These are phyloP conservation scores for Kodamaea neixiangensis DNA, from an alignment of 805 yeast genomes.

Conservation along the genomic window DNA sequence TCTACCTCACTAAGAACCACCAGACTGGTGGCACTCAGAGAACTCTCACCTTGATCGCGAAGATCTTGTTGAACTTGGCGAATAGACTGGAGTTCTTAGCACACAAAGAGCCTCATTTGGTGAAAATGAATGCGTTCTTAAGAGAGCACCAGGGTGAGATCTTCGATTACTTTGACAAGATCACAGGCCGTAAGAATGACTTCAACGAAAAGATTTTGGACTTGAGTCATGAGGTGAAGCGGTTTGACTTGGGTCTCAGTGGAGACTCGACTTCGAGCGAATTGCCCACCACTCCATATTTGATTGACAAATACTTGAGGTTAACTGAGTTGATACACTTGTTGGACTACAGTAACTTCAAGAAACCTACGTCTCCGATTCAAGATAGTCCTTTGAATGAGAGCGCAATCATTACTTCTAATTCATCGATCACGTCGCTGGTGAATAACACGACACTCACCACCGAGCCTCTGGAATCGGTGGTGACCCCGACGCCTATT, in stretches of 20 bases:
- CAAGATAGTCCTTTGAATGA: constrained; percentile 8
- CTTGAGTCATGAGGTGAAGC: constrained; percentile 54
- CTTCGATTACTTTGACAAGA: constrained; percentile 65
- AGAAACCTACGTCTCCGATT: constrained; percentile 3
- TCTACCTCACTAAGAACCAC: constrained; percentile 68
- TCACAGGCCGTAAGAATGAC: constrained; percentile 70
- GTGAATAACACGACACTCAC: background rate
- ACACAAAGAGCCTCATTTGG: constrained; percentile 81
- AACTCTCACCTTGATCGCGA: constrained; percentile 79
- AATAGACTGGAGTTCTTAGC: constrained; percentile 72
- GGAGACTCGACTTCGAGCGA: constrained; percentile 52
- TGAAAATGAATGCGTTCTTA: constrained; percentile 69
- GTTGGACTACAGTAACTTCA: constrained; percentile 28
- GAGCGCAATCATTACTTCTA: constrained; percentile 11
- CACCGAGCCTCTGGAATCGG: constrained; percentile 1
- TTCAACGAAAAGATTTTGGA: constrained; percentile 59
- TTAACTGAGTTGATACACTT: constrained; percentile 58
- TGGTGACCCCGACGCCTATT: background rate
- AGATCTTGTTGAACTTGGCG: constrained; percentile 75
- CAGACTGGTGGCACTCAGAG: constrained; percentile 73
- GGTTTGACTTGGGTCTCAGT: constrained; percentile 61
- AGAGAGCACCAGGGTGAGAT: constrained; percentile 57
- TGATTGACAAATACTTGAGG: constrained; percentile 65
- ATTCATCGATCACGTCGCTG: constrained; percentile 13
- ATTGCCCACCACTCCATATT: constrained; percentile 66